Percentiles rank a stretch among this genome's conserved stretches.
phyloP scores from a whole-genome alignment of 345 rosid genomes.

The Camelina hispida region DNA sequence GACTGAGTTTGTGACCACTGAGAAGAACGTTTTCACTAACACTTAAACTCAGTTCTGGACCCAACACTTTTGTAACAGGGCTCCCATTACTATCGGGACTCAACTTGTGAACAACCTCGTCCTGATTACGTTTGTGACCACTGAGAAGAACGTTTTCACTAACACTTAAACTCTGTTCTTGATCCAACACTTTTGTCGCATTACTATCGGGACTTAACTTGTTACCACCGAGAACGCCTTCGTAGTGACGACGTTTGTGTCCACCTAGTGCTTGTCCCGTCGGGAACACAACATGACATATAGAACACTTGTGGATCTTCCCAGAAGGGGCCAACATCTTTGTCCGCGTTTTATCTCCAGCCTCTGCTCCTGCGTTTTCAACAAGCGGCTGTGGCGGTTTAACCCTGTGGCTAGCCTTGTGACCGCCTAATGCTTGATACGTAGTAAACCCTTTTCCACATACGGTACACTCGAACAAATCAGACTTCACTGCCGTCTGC shows the following conservation, averaged over 20 bases:
- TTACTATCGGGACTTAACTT: slow-evolving; percentile 30
- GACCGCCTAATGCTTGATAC: slow-evolving; percentile 95
- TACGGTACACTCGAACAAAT: slow-evolving; percentile 62
- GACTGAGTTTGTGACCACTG: slow-evolving; percentile 13
- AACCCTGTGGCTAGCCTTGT: slow-evolving; percentile 87
- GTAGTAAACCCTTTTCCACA: slow-evolving; percentile 76
- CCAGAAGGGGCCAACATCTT: slow-evolving; percentile 36
- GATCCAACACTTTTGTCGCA: background rate
- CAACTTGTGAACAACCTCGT: slow-evolving; percentile 32
- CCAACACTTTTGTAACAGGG: background rate
- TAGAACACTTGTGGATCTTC: slow-evolving; percentile 75
- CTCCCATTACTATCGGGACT: slow-evolving; percentile 2
- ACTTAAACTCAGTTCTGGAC: background rate
- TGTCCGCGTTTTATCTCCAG: slow-evolving; percentile 29
- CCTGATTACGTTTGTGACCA: slow-evolving; percentile 6
- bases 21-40: slow-evolving; percentile 51
- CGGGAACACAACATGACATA: slow-evolving; percentile 68
- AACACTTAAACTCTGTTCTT: background rate
- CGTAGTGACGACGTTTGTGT: slow-evolving; percentile 91
- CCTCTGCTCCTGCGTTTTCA: slow-evolving; percentile 8
- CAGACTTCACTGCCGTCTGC: background rate
- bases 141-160: slow-evolving; percentile 53
- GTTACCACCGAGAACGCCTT: slow-evolving; percentile 49
- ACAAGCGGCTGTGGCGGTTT: slow-evolving; percentile 44
- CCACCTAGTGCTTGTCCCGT: slow-evolving; percentile 96